Conservation (phyloP, 805 yeast genomes). For the Sungouiella thailandica region DNA sequence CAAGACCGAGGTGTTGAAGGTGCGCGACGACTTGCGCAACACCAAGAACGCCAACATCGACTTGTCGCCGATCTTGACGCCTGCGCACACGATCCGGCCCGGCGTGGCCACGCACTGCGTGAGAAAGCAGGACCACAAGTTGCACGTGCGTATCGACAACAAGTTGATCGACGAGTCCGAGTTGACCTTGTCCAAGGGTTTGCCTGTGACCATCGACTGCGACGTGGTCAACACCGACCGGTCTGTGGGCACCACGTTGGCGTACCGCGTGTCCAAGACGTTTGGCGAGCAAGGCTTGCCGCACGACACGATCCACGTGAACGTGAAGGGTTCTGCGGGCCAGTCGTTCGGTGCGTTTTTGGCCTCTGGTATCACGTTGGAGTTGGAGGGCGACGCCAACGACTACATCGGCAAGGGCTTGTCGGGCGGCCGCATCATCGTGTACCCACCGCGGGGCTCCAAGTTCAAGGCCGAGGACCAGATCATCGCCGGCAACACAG, state of each 20-base stretch:
- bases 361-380: slow-evolving; percentile 93
- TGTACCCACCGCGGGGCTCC: slow-evolving; percentile 85
- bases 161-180: slow-evolving; percentile 95
- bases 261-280: slow-evolving; percentile 87
- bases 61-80: slow-evolving; percentile 88
- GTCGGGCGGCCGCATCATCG: slow-evolving; percentile 89
- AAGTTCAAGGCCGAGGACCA: slow-evolving; percentile 92
- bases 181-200: slow-evolving; percentile 90
- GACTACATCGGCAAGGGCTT: slow-evolving; percentile 98
- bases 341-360: slow-evolving; percentile 98
- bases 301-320: slow-evolving; percentile 92
- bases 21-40: slow-evolving; percentile 78
- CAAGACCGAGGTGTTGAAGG: slow-evolving; percentile 83
- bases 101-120: slow-evolving; percentile 93
- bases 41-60: slow-evolving; percentile 90
- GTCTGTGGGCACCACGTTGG: slow-evolving; percentile 90
- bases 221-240: slow-evolving; percentile 94
- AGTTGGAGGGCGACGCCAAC: slow-evolving; percentile 94
- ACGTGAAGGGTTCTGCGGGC: slow-evolving; percentile 91
- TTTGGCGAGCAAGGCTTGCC: slow-evolving; percentile 94
- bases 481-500: slow-evolving; percentile 94
- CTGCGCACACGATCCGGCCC: slow-evolving; percentile 93
- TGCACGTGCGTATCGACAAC: slow-evolving; percentile 91
- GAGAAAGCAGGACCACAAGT: slow-evolving; percentile 88
- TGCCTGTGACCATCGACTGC: slow-evolving; percentile 91